A percentile compares a stretch with the other conserved stretches of the same genome.
These are phyloP conservation scores for Solanum hybrid DNA, from an alignment of 305 asterid genomes.

Conservation along the genomic window DNA sequence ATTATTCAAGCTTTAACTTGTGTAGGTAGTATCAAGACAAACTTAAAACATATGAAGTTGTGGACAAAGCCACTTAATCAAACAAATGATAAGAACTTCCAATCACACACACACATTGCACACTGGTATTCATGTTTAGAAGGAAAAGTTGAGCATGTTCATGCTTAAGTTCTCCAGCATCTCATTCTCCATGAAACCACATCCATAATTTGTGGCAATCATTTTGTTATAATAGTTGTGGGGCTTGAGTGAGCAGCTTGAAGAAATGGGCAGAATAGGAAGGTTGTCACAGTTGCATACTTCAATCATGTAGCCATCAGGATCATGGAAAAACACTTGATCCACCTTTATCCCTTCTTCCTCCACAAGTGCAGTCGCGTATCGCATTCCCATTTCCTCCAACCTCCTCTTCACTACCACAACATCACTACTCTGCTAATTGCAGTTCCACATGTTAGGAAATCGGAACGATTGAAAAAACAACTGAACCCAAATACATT, in stretches of 20 bases:
- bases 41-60: neutral
- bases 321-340: slow-evolving; percentile 38
- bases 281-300: slow-evolving; percentile 29
- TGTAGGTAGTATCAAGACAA: neutral
- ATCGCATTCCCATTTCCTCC: slow-evolving; percentile 25
- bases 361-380: slow-evolving; percentile 21
- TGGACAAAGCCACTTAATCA: neutral
- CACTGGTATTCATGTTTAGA: slow-evolving; percentile 4
- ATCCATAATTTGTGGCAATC: neutral
- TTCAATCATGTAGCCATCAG: slow-evolving; percentile 41
- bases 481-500: neutral
- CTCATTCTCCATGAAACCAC: slow-evolving; percentile 13
- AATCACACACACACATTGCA: neutral
- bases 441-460: neutral
- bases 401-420: slow-evolving; percentile 22
- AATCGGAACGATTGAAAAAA: neutral
- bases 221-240: slow-evolving; percentile 2
- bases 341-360: slow-evolving; percentile 28
- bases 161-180: slow-evolving; percentile 31
- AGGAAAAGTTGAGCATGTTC: slow-evolving; percentile 31
- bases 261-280: slow-evolving; percentile 24
- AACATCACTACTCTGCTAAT: slow-evolving; percentile 19
- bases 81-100: neutral
- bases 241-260: slow-evolving; percentile 13
- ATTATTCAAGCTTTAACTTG: neutral